These are phyloP conservation scores for Coriaria nepalensis DNA, from an alignment of 306 rosid species.

Conservation along the genomic window DNA sequence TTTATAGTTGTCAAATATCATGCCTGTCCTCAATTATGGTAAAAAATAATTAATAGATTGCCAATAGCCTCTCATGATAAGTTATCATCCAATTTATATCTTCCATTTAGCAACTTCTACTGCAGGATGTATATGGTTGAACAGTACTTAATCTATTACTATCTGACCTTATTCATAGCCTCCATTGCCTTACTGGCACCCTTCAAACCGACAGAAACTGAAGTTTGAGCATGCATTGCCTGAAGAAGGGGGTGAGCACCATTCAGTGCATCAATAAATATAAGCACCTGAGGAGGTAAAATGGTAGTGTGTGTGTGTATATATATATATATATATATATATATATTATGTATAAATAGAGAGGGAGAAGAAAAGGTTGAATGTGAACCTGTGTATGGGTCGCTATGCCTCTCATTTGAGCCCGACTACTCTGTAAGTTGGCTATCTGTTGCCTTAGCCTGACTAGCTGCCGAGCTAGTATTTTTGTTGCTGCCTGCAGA, in stretches of 20 bases:
- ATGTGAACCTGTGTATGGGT: conserved; percentile 84
- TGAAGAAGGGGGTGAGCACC: conserved; percentile 25
- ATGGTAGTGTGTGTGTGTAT: no score
- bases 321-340: background rate
- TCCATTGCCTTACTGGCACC: conserved; percentile 87
- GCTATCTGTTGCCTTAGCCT: conserved; percentile 95
- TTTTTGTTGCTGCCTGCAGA: conserved; percentile 75
- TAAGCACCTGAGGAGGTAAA: no score
- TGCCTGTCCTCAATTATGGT: no score
- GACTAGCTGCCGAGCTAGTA: conserved; percentile 81
- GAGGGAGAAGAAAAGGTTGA: conserved; percentile 4
- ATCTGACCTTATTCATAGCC: conserved; percentile 75
- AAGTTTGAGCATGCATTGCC: conserved; percentile 87
- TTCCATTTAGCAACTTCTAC: no score
- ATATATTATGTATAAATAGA: background rate
- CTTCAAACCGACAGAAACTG: conserved; percentile 91
- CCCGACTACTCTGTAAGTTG: conserved; percentile 96
- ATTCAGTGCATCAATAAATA: background rate
- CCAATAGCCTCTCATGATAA: no score
- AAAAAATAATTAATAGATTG: no score
- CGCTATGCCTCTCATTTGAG: conserved; percentile 98
- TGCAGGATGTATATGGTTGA: background rate
- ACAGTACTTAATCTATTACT: background rate
- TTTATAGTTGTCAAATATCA: no score
- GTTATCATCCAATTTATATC: no score